Evolutionary conservation across 2,329 filamentous ascomycete genomes (phyloP), one percentile per base, ranked within the genome.

Genomic region (Cladosporium sp.): DNA sequence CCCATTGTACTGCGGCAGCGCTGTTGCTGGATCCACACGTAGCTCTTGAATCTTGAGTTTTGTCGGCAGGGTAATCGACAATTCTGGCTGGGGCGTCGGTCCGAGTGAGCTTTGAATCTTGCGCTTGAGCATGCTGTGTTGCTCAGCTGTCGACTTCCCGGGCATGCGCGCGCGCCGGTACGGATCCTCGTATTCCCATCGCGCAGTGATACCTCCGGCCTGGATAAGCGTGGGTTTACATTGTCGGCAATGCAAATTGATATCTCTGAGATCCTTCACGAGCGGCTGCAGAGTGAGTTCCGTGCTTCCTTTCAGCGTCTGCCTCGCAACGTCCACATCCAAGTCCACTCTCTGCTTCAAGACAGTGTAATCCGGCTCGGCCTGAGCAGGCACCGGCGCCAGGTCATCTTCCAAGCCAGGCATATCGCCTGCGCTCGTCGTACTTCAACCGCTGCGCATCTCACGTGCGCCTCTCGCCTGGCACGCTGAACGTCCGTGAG

Each of bases 271-370:
- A 32, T 82, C 75, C 56, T 74, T 74, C 54, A 74, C 72, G 54
- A 79, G 75, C 16, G 83, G 83, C 60, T 86, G 84, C 50, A 97
- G 82, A 31, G 85, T 86, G 61, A 98, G 86, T 60, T 91, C 86
- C 8, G 87, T 89, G 58, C 81, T 85, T 46, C 93, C 93, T 56
- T 81, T 84, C 63, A 97, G 74, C 64, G 78, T 80, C 70, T 84
- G 85, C 50, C 81, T 81, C 58, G 81, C 78, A 68, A 98, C 95
- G 72, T 95, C 87, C 66, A 98, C 77, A 63, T 97, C 91, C 55
- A 98, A 77, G 63, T 90, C 85, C 46, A 98, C 85, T 68, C 88
- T 87, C 72, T 97, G 92, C 71, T 90, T 86, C 51, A 89, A 78
- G 54, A 97, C 75, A 44, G 75, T 75, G 63, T 78, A 83, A 35